A percentile compares a stretch with the other conserved stretches of the same genome.
These are phyloP conservation scores for Arthrobotrys musiformis DNA, from an alignment of 2,329 filamentous ascomycete genomes.

Conservation along the genomic window DNA sequence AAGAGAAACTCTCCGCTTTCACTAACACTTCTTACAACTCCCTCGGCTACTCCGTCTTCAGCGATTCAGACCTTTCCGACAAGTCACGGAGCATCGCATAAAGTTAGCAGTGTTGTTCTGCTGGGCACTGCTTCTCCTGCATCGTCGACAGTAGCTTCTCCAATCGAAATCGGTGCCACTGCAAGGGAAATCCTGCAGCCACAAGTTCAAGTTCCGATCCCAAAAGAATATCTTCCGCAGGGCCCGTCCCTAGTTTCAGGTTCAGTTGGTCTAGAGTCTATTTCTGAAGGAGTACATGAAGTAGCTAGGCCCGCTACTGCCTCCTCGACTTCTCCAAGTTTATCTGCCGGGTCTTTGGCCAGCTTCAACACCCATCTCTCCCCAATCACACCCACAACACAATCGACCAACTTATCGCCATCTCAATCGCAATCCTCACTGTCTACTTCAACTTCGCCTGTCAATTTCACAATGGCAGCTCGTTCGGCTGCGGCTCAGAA, in stretches of 20 bases:
- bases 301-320: slow-evolving; percentile 31
- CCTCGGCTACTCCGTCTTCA: slow-evolving; percentile 29
- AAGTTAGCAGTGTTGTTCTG: slow-evolving; percentile 13
- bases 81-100: slow-evolving; percentile 11
- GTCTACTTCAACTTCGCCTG: slow-evolving; percentile 7
- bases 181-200: slow-evolving; percentile 27
- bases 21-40: slow-evolving; percentile 29
- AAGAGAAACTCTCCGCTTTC: slow-evolving; percentile 28
- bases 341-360: slow-evolving; percentile 34
- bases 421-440: too few relatives aligned
- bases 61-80: slow-evolving; percentile 28
- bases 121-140: slow-evolving; percentile 34
- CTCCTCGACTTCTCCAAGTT: slow-evolving; percentile 25
- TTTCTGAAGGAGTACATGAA: slow-evolving; percentile 20
- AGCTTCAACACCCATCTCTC: slow-evolving; percentile 15
- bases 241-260: slow-evolving; percentile 10
- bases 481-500: slow-evolving; percentile 52
- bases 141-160: slow-evolving; percentile 37
- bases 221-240: slow-evolving; percentile 32
- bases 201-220: slow-evolving; percentile 45
- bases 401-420: neutral
- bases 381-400: slow-evolving; percentile 22
- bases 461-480: slow-evolving; percentile 35
- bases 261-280: slow-evolving; percentile 7
- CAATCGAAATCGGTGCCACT: slow-evolving; percentile 36